Base-by-base conservation (phyloP, 31 red algal species). In the Asparagopsis taxiformis region DNA sequence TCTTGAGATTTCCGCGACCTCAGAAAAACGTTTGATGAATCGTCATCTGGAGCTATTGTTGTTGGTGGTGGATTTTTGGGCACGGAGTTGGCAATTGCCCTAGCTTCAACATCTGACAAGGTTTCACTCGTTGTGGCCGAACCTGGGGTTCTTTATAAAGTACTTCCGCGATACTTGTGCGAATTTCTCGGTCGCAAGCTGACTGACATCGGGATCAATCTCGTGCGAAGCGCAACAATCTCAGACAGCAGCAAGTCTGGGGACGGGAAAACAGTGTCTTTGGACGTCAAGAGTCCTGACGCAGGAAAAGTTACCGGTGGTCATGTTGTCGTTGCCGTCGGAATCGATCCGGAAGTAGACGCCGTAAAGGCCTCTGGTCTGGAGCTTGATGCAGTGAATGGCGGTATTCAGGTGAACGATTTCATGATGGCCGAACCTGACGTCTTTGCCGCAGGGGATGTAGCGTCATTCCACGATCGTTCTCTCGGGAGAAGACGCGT, bases 61-160 rank as follows among this genome's bases (percentile, higher is more conserved):
- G 52, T 93, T 4, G 89, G 89, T 5, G 89, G 89, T 20, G 89
- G 89, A 0, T 93, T 93, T 60, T 59, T 93, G 56, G 89, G 89
- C 17, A 87, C 89, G 17, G 89, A 93, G 31, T 71, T 93, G 38
- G 89, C 89, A 9, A 73, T 85, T 31, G 75, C 89, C 4, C 64
- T 93, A 3, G 54, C 81, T 17, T 70, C 70, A 0, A 37, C 65
- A n/a, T 66, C 65, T 1, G 31, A 84, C 38, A 82, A 84, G 28
- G 63, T 93, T 17, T 67, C 89, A 16, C 70, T 93, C 13, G 41
- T 93, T 1, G 66, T 82, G 16, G 70, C 89, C 4, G 89, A 93
- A 22, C 62, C 80, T 5, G 89, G 89, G 9, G 80, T 93, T 23
- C 48, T 93, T n/a, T 85, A 68, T 63, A 68, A 72, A 3, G 81